Base-by-base conservation (phyloP, 371 early-diverging fungal species). In the Synchytrium microbalum region DNA sequence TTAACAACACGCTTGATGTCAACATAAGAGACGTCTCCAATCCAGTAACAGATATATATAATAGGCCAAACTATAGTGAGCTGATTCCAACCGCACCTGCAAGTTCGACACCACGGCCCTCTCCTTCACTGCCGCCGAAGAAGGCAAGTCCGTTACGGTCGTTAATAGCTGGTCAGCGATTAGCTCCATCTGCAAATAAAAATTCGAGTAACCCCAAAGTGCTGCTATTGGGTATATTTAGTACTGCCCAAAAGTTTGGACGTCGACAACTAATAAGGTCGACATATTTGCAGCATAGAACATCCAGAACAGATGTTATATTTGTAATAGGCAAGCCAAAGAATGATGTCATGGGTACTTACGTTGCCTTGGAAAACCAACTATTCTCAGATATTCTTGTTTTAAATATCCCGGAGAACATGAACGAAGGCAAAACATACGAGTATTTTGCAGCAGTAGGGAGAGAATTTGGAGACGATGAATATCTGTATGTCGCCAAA, bases 341-440 rank as follows among this genome's bases (percentile, higher is more conserved):
- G 2, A 33, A 32, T 1, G 29, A 59, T 1, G 63, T 54, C 13
- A 8, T 46, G 0, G 46, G 28, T 1, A n/a, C 29, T 8, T 32
- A 66, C 31, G 19, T 71, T 10, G 54, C 46, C 28, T 63, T 60
- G 32, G 76, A 76, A 61, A 26, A 62, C 29, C 30, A 57, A 1
- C 13, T 26, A 26, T 68, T 72, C 61, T 38, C 60, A 3, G 76
- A 76, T 61, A 66, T 76, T 16, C 46, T 74, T 32, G 59, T 71
- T 24, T 31, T 76, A 46, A 62, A 69, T 31, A 64, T 69, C 46
- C 59, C 61, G 24, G 76, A 76, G 64, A 76, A 76, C 69, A 76
- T 76, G 76, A 67, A 76, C 56, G 62, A 67, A 53, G 76, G 76
- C 33, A 76, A 76, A 62, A 76, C 74, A 8, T 72, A 52, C 24